phyloP scores from a whole-genome alignment of 805 yeast genomes.

The Yamadazyma ubonensis region DNA sequence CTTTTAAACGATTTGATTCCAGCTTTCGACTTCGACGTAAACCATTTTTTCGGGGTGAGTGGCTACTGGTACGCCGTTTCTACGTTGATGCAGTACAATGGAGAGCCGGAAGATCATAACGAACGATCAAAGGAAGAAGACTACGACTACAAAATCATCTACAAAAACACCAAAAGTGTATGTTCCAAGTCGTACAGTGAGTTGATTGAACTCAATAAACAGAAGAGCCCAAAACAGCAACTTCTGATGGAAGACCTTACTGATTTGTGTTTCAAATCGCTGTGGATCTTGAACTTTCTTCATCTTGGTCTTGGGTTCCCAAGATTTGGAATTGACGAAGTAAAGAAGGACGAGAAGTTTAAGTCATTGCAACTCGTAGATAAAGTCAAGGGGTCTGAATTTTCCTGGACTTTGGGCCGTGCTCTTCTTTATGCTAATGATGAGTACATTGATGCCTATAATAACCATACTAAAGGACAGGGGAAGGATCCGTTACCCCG shows the following conservation, averaged over 20 bases:
- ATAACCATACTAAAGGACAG: slow-evolving; percentile 24
- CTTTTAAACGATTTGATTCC: slow-evolving; percentile 54
- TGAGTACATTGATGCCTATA: slow-evolving; percentile 47
- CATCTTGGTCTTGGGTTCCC: slow-evolving; percentile 64
- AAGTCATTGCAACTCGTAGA: slow-evolving; percentile 46
- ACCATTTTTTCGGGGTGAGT: slow-evolving; percentile 62
- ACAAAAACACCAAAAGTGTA: slow-evolving; percentile 43
- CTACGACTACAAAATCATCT: slow-evolving; percentile 48
- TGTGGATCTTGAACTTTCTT: slow-evolving; percentile 56
- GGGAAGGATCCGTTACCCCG: slow-evolving; percentile 15
- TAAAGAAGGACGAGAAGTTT: slow-evolving; percentile 19
- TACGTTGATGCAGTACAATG: slow-evolving; percentile 39
- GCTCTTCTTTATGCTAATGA: slow-evolving; percentile 62
- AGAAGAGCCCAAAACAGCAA: slow-evolving; percentile 24
- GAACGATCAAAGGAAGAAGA: slow-evolving; percentile 12
- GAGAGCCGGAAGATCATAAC: slow-evolving; percentile 6
- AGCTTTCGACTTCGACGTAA: slow-evolving; percentile 53
- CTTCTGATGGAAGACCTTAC: slow-evolving; percentile 45
- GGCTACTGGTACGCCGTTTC: slow-evolving; percentile 66
- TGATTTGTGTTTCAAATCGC: slow-evolving; percentile 59
- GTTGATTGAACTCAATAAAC: slow-evolving; percentile 33
- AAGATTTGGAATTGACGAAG: slow-evolving; percentile 44
- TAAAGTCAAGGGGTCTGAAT: slow-evolving; percentile 41
- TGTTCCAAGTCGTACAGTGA: slow-evolving; percentile 46
- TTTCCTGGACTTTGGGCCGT: slow-evolving; percentile 58